Percentiles rank a stretch among this genome's conserved stretches.
Evolutionary conservation across 805 yeast genomes (phyloP).

Genomic region (Ogataea methylovora): DNA sequence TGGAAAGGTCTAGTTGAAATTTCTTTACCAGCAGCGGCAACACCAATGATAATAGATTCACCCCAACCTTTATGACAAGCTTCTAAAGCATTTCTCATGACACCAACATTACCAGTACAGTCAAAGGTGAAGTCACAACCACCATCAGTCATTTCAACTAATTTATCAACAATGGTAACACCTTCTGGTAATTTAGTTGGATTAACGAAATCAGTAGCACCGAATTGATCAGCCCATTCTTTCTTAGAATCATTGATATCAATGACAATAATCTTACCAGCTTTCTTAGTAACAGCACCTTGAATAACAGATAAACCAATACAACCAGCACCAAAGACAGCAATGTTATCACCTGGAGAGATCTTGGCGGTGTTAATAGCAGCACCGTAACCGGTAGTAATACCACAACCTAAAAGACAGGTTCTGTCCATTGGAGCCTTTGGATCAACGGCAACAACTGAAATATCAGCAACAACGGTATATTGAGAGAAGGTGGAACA

Average conservation of each 20-base stretch:
- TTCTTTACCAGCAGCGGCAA: slow-evolving; percentile 97
- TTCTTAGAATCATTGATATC: slow-evolving; percentile 83
- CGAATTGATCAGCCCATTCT: slow-evolving; percentile 81
- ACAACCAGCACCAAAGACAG: slow-evolving; percentile 96
- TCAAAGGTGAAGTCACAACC: slow-evolving; percentile 95
- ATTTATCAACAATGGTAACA: slow-evolving; percentile 68
- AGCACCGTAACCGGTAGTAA: slow-evolving; percentile 98
- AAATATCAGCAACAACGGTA: slow-evolving; percentile 96
- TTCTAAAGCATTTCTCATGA: slow-evolving; percentile 95
- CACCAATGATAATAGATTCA: slow-evolving; percentile 89
- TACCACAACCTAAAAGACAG: slow-evolving; percentile 95
- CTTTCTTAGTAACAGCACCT: slow-evolving; percentile 83
- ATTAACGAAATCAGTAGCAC: slow-evolving; percentile 93
- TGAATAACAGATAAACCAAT: slow-evolving; percentile 95
- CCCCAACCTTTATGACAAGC: slow-evolving; percentile 99
- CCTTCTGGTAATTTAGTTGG: slow-evolving; percentile 72
- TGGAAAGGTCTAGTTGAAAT: slow-evolving; percentile 97
- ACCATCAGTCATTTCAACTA: slow-evolving; percentile 90
- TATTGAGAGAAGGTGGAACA: slow-evolving; percentile 95
- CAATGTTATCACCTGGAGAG: slow-evolving; percentile 86
- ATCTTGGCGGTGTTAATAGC: slow-evolving; percentile 92
- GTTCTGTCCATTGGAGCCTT: slow-evolving; percentile 79
- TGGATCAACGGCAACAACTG: slow-evolving; percentile 86
- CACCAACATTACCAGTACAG: slow-evolving; percentile 93
- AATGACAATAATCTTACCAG: slow-evolving; percentile 73